phyloP scores from a whole-genome alignment of 192 early-diverging fungal genomes.

The Chytriomyces sp. region DNA sequence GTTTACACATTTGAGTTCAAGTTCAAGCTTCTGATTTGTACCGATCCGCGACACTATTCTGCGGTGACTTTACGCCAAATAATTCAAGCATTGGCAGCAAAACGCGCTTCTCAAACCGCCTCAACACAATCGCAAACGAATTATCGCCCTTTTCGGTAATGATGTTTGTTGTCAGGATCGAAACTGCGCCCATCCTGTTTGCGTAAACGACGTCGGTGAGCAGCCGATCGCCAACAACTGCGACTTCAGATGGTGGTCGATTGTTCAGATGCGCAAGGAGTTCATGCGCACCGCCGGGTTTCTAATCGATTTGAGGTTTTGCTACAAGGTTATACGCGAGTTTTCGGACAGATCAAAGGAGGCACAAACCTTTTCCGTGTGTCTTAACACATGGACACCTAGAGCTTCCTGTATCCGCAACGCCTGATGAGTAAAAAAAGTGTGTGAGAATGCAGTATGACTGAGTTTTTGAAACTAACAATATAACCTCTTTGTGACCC shows the following conservation, averaged over 20 bases:
- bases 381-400: constrained; percentile 55
- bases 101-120: constrained; percentile 25
- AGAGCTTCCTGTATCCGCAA: constrained; percentile 49
- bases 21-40: too few species aligned
- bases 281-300: constrained; percentile 75
- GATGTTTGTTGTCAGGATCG: constrained; percentile 72
- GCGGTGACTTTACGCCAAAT: background rate
- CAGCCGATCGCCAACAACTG: constrained; percentile 85
- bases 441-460: background rate
- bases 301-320: constrained; percentile 48
- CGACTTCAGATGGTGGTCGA: constrained; percentile 56
- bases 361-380: constrained; percentile 41
- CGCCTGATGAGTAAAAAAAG: constrained; percentile 37
- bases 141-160: constrained; percentile 82
- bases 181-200: constrained; percentile 73
- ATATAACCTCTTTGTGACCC: constrained; percentile 47
- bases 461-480: background rate
- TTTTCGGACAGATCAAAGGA: background rate
- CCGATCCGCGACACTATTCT: background rate
- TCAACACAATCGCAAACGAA: constrained; percentile 57
- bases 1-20: too few species aligned
- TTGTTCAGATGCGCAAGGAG: constrained; percentile 57
- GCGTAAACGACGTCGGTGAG: constrained; percentile 88
- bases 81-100: constrained; percentile 1
- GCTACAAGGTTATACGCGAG: constrained; percentile 38